Percentiles rank a stretch among this genome's conserved stretches.
These are phyloP conservation scores for Amaranthus hypochondriacus DNA, from an alignment of 148 eudicot genomes.

Conservation along the genomic window DNA sequence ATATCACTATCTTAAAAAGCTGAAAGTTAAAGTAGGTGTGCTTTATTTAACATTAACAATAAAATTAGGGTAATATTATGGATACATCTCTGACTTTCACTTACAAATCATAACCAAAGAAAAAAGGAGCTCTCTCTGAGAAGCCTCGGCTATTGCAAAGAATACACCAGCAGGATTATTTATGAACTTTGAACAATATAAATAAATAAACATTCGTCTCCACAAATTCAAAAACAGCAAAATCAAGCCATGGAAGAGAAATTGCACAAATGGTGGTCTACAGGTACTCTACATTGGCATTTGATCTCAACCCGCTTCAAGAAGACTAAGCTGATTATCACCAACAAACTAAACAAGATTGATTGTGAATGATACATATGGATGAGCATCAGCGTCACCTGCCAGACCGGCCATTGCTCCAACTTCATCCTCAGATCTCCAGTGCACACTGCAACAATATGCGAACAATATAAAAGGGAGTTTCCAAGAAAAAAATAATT, in stretches of 20 bases:
- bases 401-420: slow-evolving; percentile 68
- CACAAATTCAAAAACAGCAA: slow-evolving; percentile 14
- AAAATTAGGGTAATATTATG: neutral
- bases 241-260: slow-evolving; percentile 15
- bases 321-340: slow-evolving; percentile 16
- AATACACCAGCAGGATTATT: slow-evolving; percentile 27
- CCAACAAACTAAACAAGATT: slow-evolving; percentile 49
- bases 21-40: neutral
- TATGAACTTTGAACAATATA: slow-evolving; percentile 18
- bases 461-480: slow-evolving; percentile 8
- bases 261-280: slow-evolving; percentile 23
- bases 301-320: slow-evolving; percentile 13
- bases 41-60: slow-evolving; percentile 15
- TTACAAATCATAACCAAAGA: slow-evolving; percentile 17
- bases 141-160: slow-evolving; percentile 15
- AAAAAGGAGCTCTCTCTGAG: slow-evolving; percentile 1
- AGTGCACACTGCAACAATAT: slow-evolving; percentile 51
- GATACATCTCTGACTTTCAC: slow-evolving; percentile 3
- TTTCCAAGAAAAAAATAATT: neutral
- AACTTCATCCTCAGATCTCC: slow-evolving; percentile 76
- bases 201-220: slow-evolving; percentile 16
- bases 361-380: slow-evolving; percentile 89
- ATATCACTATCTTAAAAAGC: too few species aligned
- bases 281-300: slow-evolving; percentile 17
- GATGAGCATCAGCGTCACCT: slow-evolving; percentile 76